These are phyloP conservation scores for Fomes fomentarius DNA, from an alignment of 1,284 basidiomycete species.

Conservation along the genomic window DNA sequence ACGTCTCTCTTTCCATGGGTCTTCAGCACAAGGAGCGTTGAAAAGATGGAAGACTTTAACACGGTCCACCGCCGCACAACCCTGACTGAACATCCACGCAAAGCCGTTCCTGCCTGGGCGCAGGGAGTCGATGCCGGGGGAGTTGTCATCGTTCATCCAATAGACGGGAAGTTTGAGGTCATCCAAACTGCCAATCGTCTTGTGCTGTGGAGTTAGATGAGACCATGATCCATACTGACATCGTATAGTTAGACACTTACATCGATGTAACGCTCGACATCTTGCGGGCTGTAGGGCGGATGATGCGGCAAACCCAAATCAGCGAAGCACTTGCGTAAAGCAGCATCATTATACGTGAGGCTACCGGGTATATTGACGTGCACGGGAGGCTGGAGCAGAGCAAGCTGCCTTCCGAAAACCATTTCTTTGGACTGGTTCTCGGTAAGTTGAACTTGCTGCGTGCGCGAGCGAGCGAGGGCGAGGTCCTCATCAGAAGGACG, in stretches of 20 bases:
- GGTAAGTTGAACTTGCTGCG: too few species aligned
- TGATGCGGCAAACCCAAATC: neutral
- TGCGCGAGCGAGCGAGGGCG: neutral
- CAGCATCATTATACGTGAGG: conserved; percentile 1
- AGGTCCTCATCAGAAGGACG: neutral
- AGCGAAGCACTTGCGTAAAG: conserved; percentile 2
- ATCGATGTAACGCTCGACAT: neutral
- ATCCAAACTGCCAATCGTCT: too few species aligned
- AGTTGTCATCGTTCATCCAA: conserved; percentile 4
- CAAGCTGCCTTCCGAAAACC: neutral
- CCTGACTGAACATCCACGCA: conserved; percentile 10
- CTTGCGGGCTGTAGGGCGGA: neutral
- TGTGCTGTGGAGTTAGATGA: too few species aligned
- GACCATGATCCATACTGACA: too few species aligned
- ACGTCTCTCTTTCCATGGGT: neutral
- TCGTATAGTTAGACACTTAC: neutral
- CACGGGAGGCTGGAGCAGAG: neutral
- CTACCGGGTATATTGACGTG: neutral
- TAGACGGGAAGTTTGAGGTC: conserved; percentile 8
- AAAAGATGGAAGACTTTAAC: conserved; percentile 22
- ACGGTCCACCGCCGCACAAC: too few species aligned
- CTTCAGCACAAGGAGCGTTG: conserved; percentile 4
- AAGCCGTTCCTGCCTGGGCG: conserved; percentile 8
- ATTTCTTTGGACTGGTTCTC: too few species aligned
- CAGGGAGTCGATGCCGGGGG: neutral